phyloP scores from a whole-genome alignment of 140 eudicot species.

The Cichorium intybus region DNA sequence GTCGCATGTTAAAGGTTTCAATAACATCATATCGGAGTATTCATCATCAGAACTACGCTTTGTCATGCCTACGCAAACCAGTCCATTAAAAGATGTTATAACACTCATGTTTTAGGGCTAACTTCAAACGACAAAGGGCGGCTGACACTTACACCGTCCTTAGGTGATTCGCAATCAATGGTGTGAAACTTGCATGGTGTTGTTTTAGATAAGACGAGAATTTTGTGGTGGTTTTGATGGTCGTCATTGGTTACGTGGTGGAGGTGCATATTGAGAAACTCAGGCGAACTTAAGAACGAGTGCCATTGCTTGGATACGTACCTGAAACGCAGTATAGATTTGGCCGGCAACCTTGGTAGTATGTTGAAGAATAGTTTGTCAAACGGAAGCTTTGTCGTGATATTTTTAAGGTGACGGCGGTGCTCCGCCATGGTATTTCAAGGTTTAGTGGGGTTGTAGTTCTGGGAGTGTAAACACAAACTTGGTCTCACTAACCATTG shows the following conservation, averaged over 20 bases:
- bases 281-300: not conserved
- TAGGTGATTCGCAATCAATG: not conserved
- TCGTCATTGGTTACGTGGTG: not conserved
- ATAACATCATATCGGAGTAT: constrained; percentile 3
- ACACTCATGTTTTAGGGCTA: not conserved
- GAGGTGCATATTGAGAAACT: not conserved
- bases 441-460: too few relatives aligned
- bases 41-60: not conserved
- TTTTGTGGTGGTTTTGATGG: not conserved
- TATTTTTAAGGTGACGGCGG: too few relatives aligned
- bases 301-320: constrained; percentile 14
- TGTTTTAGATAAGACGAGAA: not conserved
- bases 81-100: constrained; percentile 4
- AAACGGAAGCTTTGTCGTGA: constrained; percentile 1
- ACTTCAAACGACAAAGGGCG: not conserved
- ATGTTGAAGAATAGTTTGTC: not conserved
- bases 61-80: not conserved
- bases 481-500: too few relatives aligned
- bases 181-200: not conserved
- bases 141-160: not conserved
- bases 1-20: constrained; percentile 5
- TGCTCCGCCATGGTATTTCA: not conserved
- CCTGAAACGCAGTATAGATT: not conserved
- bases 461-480: too few relatives aligned
- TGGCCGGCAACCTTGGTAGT: not conserved